Conservation (phyloP, 2,329 filamentous ascomycete species). For the Diaporthe destruens region DNA sequence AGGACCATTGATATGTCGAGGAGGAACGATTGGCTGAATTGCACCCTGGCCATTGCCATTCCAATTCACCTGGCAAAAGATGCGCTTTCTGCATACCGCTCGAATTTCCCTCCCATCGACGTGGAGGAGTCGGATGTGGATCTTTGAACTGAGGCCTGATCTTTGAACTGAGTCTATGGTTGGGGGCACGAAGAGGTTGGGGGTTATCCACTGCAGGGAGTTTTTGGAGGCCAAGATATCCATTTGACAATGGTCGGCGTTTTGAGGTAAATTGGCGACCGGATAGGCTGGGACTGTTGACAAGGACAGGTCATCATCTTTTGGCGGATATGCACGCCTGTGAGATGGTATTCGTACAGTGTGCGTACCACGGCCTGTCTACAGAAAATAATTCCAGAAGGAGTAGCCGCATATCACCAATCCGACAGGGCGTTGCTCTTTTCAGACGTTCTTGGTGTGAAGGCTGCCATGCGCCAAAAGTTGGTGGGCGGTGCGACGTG, state of each 20-base stretch:
- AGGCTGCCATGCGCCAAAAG: neutral
- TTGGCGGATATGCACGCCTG: neutral
- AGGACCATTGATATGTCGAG: constrained; percentile 50
- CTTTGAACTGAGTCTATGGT: neutral
- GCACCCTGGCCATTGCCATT: constrained; percentile 52
- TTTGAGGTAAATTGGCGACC: neutral
- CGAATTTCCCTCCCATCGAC: constrained; percentile 32
- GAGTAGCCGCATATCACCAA: neutral
- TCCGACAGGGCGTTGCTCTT: neutral
- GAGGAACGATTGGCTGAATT: constrained; percentile 52
- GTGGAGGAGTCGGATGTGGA: constrained; percentile 45
- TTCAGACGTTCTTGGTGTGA: neutral
- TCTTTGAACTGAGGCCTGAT: constrained; percentile 38
- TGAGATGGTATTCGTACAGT: constrained; percentile 12
- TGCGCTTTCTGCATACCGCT: constrained; percentile 42
- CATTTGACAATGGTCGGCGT: constrained; percentile 1
- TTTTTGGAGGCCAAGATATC: neutral
- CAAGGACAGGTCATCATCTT: neutral
- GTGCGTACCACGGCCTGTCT: neutral
- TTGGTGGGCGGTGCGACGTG: neutral
- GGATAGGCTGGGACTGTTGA: neutral
- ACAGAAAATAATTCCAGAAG: neutral
- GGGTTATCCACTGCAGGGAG: neutral
- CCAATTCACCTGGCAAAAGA: constrained; percentile 51
- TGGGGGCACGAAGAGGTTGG: too few relatives aligned